phyloP scores from a whole-genome alignment of 192 early-diverging fungal genomes.

The Backusella australiensis region DNA sequence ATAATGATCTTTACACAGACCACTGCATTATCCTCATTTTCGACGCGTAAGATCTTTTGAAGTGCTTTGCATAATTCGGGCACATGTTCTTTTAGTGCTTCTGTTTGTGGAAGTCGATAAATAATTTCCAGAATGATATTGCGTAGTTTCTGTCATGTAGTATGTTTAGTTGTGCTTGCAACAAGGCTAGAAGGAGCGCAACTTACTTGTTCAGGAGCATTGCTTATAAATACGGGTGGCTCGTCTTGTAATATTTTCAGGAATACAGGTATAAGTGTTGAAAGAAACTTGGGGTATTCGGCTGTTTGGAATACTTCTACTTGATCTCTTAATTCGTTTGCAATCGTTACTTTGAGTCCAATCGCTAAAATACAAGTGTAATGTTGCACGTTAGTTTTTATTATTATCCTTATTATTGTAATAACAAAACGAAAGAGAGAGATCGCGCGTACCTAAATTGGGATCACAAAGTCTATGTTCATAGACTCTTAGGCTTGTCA shows the following conservation, averaged over 20 bases:
- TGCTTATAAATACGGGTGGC: slow-evolving; percentile 70
- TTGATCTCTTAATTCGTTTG: slow-evolving; percentile 84
- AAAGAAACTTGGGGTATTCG: slow-evolving; percentile 79
- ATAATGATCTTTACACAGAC: slow-evolving; percentile 92
- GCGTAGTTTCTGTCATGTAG: slow-evolving; percentile 71
- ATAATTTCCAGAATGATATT: slow-evolving; percentile 89
- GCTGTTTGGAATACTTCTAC: slow-evolving; percentile 87
- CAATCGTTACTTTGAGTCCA: slow-evolving; percentile 77
- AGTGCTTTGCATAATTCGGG: slow-evolving; percentile 72
- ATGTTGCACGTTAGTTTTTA: background rate
- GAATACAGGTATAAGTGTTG: slow-evolving; percentile 83
- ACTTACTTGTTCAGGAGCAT: slow-evolving; percentile 71
- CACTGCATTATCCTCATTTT: slow-evolving; percentile 98
- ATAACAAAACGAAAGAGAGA: background rate
- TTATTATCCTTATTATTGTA: background rate
- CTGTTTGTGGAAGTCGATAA: slow-evolving; percentile 88
- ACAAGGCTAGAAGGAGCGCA: background rate
- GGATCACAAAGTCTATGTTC: slow-evolving; percentile 50
- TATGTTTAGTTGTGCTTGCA: background rate
- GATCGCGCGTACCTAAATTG: slow-evolving; percentile 38
- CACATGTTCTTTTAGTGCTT: slow-evolving; percentile 74
- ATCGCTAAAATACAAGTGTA: slow-evolving; percentile 35
- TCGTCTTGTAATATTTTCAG: slow-evolving; percentile 68
- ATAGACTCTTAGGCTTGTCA: slow-evolving; percentile 44
- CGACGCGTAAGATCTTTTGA: slow-evolving; percentile 77